Base-by-base conservation (phyloP, 2,329 filamentous ascomycete species). In the Cercospora nicotianae region DNA sequence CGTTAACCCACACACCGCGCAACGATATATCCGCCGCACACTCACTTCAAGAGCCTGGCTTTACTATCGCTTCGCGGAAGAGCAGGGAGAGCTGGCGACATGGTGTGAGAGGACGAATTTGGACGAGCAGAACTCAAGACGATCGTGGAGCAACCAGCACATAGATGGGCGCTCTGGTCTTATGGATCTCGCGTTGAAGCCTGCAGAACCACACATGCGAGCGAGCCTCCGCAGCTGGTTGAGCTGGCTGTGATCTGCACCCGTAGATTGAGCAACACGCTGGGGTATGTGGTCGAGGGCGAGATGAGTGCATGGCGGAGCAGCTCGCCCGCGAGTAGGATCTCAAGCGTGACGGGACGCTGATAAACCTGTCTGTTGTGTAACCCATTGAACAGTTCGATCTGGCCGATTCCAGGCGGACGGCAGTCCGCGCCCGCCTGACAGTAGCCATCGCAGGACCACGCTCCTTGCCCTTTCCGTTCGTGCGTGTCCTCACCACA, bases 51-150 rank as follows among this genome's bases (percentile, higher is more conserved):
- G 57, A 83, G 76, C 8, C 76, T 77, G 13, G 74, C 71, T 71
- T 82, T 83, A 33, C 79, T 78, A 53, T 80, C 79, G 70, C 81
- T 83, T 70, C 74, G 77, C 12, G 81, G 76, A 55, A 82, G 70
- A 30, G 72, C 64, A 55, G 64, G 61, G 31, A 75, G 64, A 20
- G 59, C 60, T 30, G 74, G 75, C 3, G 73, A 67, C 73, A 73
- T 75, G 16, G 9, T 67, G n/a, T 12, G 6, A 9, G 20, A 61
- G 20, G n/a, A 30, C 7, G 48, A 33, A 1, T 23, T 23, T 23
- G 33, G 18, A 26, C 42, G 33, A 45, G 23, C 8, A 42, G 33
- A 58, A 7, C 26, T 31, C 7, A 30, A 42, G 23, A 20, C 16
- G 57, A 18, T 12, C 36, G 36, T 20, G 10, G 42, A 48, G 20